Base-by-base conservation (phyloP, 257 asterid species). In the Plantago ovata region DNA sequence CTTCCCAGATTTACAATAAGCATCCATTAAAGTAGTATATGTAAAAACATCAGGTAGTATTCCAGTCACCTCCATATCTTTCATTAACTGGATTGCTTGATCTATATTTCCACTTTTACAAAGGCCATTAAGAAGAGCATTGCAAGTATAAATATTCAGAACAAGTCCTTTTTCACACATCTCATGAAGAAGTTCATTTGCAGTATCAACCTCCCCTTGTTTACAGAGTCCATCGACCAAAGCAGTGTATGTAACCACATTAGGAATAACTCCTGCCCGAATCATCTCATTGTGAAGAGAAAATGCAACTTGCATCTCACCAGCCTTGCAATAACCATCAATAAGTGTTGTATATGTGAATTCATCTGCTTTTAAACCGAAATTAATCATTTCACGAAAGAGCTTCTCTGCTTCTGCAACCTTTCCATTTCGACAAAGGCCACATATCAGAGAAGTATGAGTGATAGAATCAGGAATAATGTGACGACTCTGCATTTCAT, bases 141-240 rank as follows among this genome's bases (percentile, higher is more conserved):
- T 92, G 74, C 84, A 92, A 1, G 91, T 85, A 72, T 77, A 79
- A 39, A 84, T 76, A 62, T 92, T 92, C 56, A 79, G 80, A 66
- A 80, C 75, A 43, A 84, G 85, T 9, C 98, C 97, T 69, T 76
- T 88, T 33, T 69, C 79, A 56, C 82, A 66, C 81, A 92, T 85
- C 66, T 79, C 89, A 10, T 60, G 87, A 70, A 92, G 87, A 62
- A 89, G 97, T 67, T 88, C 95, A 32, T 74, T 86, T 42, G 97
- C 96, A 38, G 81, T 75, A 64, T 76, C 95, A 51, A 89, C 65
- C 60, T 88, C 95, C 53, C 97, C 96, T 20, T 75, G 76, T 86
- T 92, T 92, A 65, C 96, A 88, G 14, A 89, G 95, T 71, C 97
- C 97, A 58, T 92, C 97, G 71, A 84, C 98, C 72, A 89, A 67